These are phyloP conservation scores for Cryphonectria radicalis DNA, from an alignment of 2,329 filamentous ascomycete species.

Conservation along the genomic window DNA sequence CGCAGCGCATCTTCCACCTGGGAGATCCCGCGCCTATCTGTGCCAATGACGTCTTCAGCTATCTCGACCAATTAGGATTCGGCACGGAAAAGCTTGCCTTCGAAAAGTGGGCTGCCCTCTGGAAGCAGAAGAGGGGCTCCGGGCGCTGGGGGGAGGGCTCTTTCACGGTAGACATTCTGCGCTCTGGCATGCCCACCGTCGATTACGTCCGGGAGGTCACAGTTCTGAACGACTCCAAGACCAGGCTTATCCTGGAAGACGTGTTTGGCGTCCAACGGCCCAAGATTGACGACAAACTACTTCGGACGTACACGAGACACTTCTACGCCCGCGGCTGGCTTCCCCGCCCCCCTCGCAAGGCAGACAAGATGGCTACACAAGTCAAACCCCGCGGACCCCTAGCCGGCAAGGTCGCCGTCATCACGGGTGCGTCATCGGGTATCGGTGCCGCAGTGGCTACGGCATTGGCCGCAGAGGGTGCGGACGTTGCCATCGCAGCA, in stretches of 20 bases:
- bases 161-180: constrained; percentile 79
- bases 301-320: constrained; percentile 78
- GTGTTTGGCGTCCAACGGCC: constrained; percentile 62
- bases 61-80: constrained; percentile 70
- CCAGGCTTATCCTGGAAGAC: constrained; percentile 59
- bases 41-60: constrained; percentile 67
- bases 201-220: constrained; percentile 73
- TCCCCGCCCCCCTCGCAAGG: constrained; percentile 60
- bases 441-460: constrained; percentile 76
- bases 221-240: constrained; percentile 72
- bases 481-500: constrained; percentile 72
- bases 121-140: constrained; percentile 71
- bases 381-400: constrained; percentile 60
- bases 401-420: constrained; percentile 70
- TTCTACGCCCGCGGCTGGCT: constrained; percentile 84
- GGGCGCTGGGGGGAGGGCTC: constrained; percentile 69
- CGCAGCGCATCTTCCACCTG: constrained; percentile 73
- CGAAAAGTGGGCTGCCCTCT: constrained; percentile 75
- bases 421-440: constrained; percentile 80
- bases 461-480: constrained; percentile 72
- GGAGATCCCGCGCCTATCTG: constrained; percentile 73
- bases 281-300: constrained; percentile 69
- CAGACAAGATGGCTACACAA: constrained; percentile 33
- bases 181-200: constrained; percentile 77
- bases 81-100: constrained; percentile 68